These are phyloP conservation scores for Achlya hypogyna DNA, from an alignment of 352 stramenopile species.

Conservation along the genomic window DNA sequence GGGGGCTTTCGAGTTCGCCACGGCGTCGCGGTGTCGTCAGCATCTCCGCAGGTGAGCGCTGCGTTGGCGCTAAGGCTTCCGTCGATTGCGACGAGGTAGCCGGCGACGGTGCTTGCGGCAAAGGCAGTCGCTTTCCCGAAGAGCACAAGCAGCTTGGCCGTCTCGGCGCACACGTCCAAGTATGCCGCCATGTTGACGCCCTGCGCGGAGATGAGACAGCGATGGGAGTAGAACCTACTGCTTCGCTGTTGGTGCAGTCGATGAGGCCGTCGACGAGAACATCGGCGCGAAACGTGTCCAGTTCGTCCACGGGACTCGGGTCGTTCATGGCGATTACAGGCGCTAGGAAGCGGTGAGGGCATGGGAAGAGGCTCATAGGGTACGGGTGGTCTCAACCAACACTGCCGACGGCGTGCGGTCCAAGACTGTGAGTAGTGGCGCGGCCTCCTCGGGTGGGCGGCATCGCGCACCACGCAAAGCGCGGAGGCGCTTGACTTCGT, in stretches of 20 bases:
- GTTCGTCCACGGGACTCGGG: neutral
- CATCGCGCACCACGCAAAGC: neutral
- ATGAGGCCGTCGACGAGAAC: neutral
- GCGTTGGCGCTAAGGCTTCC: slow-evolving; percentile 30
- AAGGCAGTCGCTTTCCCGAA: slow-evolving; percentile 78
- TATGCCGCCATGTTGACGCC: slow-evolving; percentile 39
- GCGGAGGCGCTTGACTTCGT: slow-evolving; percentile 11
- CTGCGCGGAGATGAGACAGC: neutral
- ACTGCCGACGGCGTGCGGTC: too few species aligned
- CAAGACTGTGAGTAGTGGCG: too few species aligned
- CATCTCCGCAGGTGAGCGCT: neutral
- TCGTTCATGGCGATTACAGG: neutral
- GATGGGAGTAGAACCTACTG: neutral
- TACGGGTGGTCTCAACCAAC: too few species aligned
- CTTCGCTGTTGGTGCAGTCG: neutral
- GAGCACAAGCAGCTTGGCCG: slow-evolving; percentile 60
- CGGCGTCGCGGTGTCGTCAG: slow-evolving; percentile 9
- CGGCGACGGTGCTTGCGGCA: slow-evolving; percentile 57
- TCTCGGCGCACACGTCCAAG: slow-evolving; percentile 42
- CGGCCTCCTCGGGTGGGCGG: too few species aligned
- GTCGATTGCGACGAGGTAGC: slow-evolving; percentile 63
- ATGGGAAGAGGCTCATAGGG: too few species aligned
- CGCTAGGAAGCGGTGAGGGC: too few species aligned
- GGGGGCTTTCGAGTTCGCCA: slow-evolving; percentile 41
- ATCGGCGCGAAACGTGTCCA: neutral